phyloP scores from a whole-genome alignment of 345 rosid genomes.

The Acer yangbiense region DNA sequence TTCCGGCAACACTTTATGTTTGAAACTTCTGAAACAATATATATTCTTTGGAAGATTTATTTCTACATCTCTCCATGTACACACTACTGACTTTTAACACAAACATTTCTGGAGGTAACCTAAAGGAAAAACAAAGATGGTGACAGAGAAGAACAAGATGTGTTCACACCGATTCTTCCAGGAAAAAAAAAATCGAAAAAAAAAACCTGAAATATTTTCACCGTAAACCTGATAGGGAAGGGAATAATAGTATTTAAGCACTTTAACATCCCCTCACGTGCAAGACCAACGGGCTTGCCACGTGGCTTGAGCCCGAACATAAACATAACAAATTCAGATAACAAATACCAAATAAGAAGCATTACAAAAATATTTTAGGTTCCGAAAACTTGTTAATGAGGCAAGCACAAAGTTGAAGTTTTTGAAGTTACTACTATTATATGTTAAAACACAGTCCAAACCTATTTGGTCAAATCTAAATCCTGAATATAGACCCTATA shows the following conservation, averaged over 20 bases:
- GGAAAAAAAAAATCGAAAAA: too few species aligned
- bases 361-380: too few species aligned
- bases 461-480: conserved; percentile 2
- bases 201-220: too few species aligned
- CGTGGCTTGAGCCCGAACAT: too few species aligned
- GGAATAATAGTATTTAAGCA: too few species aligned
- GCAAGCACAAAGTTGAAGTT: conserved; percentile 8
- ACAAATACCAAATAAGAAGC: too few species aligned
- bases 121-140: too few species aligned
- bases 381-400: not conserved
- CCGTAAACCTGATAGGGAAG: too few species aligned
- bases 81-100: not conserved
- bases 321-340: too few species aligned
- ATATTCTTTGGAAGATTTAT: not conserved
- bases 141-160: not conserved
- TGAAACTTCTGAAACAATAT: not conserved
- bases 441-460: conserved; percentile 1
- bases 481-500: not conserved
- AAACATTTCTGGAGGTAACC: not conserved
- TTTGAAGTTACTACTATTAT: not conserved
- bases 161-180: not conserved
- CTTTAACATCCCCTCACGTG: too few species aligned
- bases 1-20: not conserved
- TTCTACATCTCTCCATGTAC: not conserved
- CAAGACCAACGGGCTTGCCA: too few species aligned